These are phyloP conservation scores for Trematosphaeria pertusa DNA, from an alignment of 2,329 filamentous ascomycete genomes.

Conservation along the genomic window DNA sequence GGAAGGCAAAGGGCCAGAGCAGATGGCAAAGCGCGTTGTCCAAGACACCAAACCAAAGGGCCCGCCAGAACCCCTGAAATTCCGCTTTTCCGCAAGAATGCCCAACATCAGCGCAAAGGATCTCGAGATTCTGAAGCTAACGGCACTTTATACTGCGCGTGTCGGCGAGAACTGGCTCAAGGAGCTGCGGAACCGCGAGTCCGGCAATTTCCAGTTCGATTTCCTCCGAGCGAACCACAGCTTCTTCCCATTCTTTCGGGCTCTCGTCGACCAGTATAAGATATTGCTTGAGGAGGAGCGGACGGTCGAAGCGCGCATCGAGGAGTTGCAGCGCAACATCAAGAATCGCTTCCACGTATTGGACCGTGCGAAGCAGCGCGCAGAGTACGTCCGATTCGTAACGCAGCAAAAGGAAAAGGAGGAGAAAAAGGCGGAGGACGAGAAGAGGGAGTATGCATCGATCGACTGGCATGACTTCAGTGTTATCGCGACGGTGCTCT, in stretches of 20 bases:
- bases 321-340: conserved; percentile 75
- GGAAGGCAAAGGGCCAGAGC: conserved; percentile 75
- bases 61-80: conserved; percentile 83
- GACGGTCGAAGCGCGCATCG: conserved; percentile 74
- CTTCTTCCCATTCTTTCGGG: conserved; percentile 93
- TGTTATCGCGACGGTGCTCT: conserved; percentile 92
- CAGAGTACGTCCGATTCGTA: conserved; percentile 85
- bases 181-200: conserved; percentile 83
- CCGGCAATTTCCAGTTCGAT: conserved; percentile 92
- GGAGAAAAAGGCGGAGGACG: conserved; percentile 84
- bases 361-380: conserved; percentile 80
- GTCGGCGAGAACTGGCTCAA: conserved; percentile 94
- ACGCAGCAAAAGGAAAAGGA: conserved; percentile 86
- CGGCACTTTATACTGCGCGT: conserved; percentile 90
- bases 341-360: conserved; percentile 82
- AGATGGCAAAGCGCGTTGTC: conserved; percentile 20
- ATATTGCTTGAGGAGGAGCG: conserved; percentile 75
- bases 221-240: conserved; percentile 95
- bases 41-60: conserved; percentile 74
- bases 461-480: conserved; percentile 99
- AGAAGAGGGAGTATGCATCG: conserved; percentile 77
- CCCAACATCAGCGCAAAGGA: conserved; percentile 96
- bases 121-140: conserved; percentile 74
- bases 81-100: conserved; percentile 94
- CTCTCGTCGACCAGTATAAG: conserved; percentile 93